Evolutionary conservation across 257 asterid genomes (phyloP).

Genomic region (Galeopsis tetrahit): DNA sequence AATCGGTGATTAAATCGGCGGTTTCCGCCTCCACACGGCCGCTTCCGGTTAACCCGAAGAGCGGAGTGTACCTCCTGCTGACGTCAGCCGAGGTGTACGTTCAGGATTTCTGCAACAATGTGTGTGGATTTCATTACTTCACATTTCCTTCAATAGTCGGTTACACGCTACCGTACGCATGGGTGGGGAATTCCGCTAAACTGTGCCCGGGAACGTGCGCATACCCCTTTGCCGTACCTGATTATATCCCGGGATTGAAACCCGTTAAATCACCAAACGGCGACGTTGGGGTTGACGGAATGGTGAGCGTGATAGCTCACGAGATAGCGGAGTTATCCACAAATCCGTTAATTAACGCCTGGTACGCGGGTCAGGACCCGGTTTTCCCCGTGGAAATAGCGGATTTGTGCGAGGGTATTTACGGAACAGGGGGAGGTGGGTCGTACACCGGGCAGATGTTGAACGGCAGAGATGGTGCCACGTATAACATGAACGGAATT

Average conservation of each 20-base stretch:
- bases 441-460: slow-evolving; percentile 87
- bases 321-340: slow-evolving; percentile 85
- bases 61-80: slow-evolving; percentile 74
- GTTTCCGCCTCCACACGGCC: slow-evolving; percentile 66
- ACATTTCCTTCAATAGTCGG: slow-evolving; percentile 92
- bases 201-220: slow-evolving; percentile 80
- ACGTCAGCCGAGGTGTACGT: slow-evolving; percentile 79
- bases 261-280: slow-evolving; percentile 73
- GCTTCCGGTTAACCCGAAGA: slow-evolving; percentile 69
- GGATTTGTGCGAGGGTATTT: slow-evolving; percentile 90
- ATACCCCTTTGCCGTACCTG: slow-evolving; percentile 83
- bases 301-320: slow-evolving; percentile 90
- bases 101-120: slow-evolving; percentile 70
- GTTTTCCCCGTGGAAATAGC: slow-evolving; percentile 83
- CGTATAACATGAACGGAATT: slow-evolving; percentile 82
- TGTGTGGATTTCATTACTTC: slow-evolving; percentile 86
- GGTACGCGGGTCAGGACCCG: slow-evolving; percentile 94
- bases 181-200: slow-evolving; percentile 88
- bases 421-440: slow-evolving; percentile 89
- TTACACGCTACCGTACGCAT: slow-evolving; percentile 90
- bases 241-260: slow-evolving; percentile 62
- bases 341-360: slow-evolving; percentile 78
- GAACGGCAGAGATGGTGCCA: slow-evolving; percentile 75
- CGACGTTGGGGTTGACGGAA: slow-evolving; percentile 83
- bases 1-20: slow-evolving; percentile 71